Base-by-base conservation (phyloP, 2,329 filamentous ascomycete species). In the Fusarium burgessii region DNA sequence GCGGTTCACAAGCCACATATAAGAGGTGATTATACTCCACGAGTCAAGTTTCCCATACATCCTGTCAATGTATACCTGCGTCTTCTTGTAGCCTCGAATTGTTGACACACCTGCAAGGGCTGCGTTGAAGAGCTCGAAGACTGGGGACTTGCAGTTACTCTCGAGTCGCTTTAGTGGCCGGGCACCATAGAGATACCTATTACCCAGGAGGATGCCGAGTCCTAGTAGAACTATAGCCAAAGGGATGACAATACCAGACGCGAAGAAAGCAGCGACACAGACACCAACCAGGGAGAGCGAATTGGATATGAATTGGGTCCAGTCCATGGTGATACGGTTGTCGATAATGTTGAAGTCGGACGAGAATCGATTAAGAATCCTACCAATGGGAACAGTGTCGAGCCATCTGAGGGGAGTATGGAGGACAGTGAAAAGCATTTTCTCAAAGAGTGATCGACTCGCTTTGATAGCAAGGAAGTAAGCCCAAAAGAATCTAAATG, bases 111-210 rank as follows among this genome's bases (percentile, higher is more conserved):
- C 93, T 0, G 88, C 87, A 13, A 95, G 85, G 1, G 91, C 89
- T 2, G 91, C 90, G 14, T 90, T 91, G 74, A 95, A 95, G 68
- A 93, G 90, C 78, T 95, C 93, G 73, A 94, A 95, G 2, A 95
- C 89, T 0, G 93, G 93, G 1, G 90, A 93, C 79, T 94, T 95
- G 59, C 89, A 88, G 6, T 87, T 93, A 70, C 90, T 93, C 78
- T 95, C 93, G 2, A 95, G 86, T 8, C 93, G 86, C 81, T 95
- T 95, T 66, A 92, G 86, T 35, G 94, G 92, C 41, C 93, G 86
- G 0, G 92, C 92, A 2, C 88, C 92, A n/a, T 86, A 81, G 9
- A 96, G 84, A 76, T 93, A 96, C 38, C 82, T 83, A 6, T 84
- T 76, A 2, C 89, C 90, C 59, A 90, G 87, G 65, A 87, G 79